These are phyloP conservation scores for Diaporthe sp. DNA, from an alignment of 2,329 filamentous ascomycete species.

Conservation along the genomic window DNA sequence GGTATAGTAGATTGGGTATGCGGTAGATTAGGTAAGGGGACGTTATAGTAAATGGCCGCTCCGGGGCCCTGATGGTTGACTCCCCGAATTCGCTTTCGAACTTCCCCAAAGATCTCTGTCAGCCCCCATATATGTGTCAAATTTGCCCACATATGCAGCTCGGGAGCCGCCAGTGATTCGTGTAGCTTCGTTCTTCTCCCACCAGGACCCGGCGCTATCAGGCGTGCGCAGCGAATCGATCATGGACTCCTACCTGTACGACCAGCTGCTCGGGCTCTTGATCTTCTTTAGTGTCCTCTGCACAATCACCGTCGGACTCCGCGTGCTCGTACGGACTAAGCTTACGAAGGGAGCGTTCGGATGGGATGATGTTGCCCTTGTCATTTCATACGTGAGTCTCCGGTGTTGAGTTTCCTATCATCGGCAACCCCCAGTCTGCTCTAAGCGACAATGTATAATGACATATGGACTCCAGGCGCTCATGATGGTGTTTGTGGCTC, in stretches of 20 bases:
- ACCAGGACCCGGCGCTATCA: not conserved
- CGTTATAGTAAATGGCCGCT: not conserved
- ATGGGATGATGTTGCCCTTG: slow-evolving; percentile 38
- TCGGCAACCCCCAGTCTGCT: not conserved
- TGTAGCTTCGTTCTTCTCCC: not conserved
- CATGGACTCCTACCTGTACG: slow-evolving; percentile 17
- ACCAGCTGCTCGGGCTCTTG: slow-evolving; percentile 26
- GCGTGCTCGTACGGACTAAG: slow-evolving; percentile 32
- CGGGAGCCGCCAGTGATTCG: not conserved
- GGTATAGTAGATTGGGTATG: too few relatives aligned
- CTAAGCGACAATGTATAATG: not conserved
- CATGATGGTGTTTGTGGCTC: slow-evolving; percentile 29
- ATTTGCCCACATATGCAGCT: slow-evolving; percentile 17
- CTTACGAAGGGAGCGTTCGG: slow-evolving; percentile 37
- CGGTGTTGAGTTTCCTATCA: not conserved
- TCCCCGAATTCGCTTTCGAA: slow-evolving; percentile 13
- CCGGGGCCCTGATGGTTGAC: not conserved
- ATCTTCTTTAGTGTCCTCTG: slow-evolving; percentile 37
- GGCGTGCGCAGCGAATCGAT: not conserved
- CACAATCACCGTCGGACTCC: slow-evolving; percentile 39
- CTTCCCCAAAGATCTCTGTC: not conserved
- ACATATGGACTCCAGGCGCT: not conserved
- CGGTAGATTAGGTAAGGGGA: too few relatives aligned
- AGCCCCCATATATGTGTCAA: slow-evolving; percentile 1
- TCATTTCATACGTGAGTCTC: slow-evolving; percentile 36